phyloP scores from a whole-genome alignment of 768 basidiomycete genomes.

The Hygrophorus russula region DNA sequence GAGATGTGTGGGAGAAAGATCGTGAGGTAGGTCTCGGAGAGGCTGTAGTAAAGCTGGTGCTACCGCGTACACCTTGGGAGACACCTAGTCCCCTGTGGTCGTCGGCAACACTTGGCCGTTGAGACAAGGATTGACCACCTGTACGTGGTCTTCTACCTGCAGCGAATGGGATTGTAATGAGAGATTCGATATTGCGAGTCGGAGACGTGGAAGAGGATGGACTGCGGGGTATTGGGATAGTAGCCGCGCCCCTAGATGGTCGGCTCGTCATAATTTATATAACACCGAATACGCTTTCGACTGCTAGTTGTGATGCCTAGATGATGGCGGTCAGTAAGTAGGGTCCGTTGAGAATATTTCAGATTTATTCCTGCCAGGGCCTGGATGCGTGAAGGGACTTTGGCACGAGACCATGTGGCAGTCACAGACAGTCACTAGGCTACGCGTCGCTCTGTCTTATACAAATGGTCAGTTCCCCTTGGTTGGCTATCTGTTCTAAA shows the following conservation, averaged over 20 bases:
- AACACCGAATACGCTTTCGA: neutral
- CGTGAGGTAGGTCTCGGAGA: slow-evolving; percentile 32
- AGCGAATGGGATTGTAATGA: slow-evolving; percentile 50
- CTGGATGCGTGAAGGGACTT: neutral
- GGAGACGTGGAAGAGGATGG: slow-evolving; percentile 24
- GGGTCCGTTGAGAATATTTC: too few species aligned
- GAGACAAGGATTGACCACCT: slow-evolving; percentile 19
- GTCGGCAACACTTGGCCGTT: slow-evolving; percentile 16
- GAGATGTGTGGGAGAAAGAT: slow-evolving; percentile 27
- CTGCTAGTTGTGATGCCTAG: neutral
- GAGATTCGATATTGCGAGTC: slow-evolving; percentile 42
- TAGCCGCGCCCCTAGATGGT: slow-evolving; percentile 45
- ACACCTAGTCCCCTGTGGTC: slow-evolving; percentile 27
- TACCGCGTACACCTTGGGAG: slow-evolving; percentile 27
- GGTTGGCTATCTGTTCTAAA: neutral
- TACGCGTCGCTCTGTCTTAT: too few species aligned
- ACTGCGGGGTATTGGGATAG: slow-evolving; percentile 54
- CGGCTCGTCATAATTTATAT: slow-evolving; percentile 28
- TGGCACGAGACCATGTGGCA: neutral
- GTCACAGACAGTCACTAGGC: neutral
- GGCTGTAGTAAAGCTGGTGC: slow-evolving; percentile 16
- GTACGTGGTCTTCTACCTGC: slow-evolving; percentile 30
- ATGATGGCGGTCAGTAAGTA: too few species aligned
- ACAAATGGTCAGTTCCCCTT: too few species aligned
- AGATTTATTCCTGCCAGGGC: too few species aligned